Percentiles rank a stretch among this genome's conserved stretches.
Evolutionary conservation across 441 rosid species (phyloP).

Genomic region (Erodium texanum): DNA sequence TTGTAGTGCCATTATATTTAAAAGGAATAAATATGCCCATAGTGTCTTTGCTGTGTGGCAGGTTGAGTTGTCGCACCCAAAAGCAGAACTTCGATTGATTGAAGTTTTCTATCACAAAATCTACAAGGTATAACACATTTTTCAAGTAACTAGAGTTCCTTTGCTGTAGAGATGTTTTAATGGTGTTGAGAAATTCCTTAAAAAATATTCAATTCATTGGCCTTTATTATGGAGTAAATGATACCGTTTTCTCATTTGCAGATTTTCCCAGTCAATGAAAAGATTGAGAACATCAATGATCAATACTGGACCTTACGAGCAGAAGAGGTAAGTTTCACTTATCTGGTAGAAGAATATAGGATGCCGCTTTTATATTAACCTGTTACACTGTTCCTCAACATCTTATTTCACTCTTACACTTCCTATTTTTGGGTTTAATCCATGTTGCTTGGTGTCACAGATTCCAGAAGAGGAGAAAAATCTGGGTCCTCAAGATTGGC

Average conservation of each 20-base stretch:
- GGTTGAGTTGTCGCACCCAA: conserved; percentile 66
- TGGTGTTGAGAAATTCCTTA: not conserved
- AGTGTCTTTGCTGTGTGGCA: conserved; percentile 20
- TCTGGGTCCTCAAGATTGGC: conserved; percentile 60
- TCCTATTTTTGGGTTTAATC: conserved; percentile 3
- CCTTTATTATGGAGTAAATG: not conserved
- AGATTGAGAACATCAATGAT: conserved; percentile 69
- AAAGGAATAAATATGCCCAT: conserved; percentile 1
- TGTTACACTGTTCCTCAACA: not conserved
- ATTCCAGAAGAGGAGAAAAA: conserved; percentile 71
- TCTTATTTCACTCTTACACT: not conserved
- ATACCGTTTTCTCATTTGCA: conserved; percentile 20
- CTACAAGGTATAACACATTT: conserved; percentile 42
- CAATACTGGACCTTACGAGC: conserved; percentile 75
- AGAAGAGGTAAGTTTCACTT: conserved; percentile 48
- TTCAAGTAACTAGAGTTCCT: not conserved
- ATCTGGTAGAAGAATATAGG: not conserved
- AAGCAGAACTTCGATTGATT: conserved; percentile 57
- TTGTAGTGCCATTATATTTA: not conserved
- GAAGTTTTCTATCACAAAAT: conserved; percentile 68
- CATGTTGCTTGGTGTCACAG: conserved; percentile 27
- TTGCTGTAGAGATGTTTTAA: not conserved
- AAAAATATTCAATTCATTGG: not conserved
- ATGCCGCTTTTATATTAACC: not conserved
- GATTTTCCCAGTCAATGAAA: conserved; percentile 57